Percentiles rank a stretch among this genome's conserved stretches.
These are phyloP conservation scores for Cnidoscolus chayamansa DNA, from an alignment of 441 rosid species.

Conservation along the genomic window DNA sequence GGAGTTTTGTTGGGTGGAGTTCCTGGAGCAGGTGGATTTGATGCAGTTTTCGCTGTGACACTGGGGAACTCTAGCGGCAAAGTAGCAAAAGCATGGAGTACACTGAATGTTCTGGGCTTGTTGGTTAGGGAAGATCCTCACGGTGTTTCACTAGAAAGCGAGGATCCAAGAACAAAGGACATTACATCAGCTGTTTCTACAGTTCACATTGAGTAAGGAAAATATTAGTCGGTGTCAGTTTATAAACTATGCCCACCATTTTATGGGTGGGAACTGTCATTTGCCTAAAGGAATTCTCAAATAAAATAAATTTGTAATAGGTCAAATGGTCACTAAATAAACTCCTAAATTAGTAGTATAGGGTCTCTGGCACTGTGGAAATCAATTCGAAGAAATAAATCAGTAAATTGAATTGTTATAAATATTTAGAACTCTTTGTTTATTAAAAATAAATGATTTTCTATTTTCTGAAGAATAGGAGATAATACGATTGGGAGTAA, in stretches of 20 bases:
- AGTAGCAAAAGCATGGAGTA: slow-evolving; percentile 67
- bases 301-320: too few species aligned
- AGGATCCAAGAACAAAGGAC: slow-evolving; percentile 64
- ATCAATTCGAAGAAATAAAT: too few species aligned
- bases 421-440: too few species aligned
- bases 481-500: too few species aligned
- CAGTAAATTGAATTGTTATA: too few species aligned
- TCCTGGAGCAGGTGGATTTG: slow-evolving; percentile 98
- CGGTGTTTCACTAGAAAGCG: slow-evolving; percentile 71
- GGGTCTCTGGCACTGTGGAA: too few species aligned
- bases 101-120: slow-evolving; percentile 66
- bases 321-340: too few species aligned
- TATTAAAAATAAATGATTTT: too few species aligned
- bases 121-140: slow-evolving; percentile 86
- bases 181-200: slow-evolving; percentile 59
- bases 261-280: slow-evolving; percentile 28
- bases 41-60: slow-evolving; percentile 77
- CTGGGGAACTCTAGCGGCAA: slow-evolving; percentile 62
- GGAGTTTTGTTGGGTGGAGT: slow-evolving; percentile 92
- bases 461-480: too few species aligned
- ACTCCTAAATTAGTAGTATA: too few species aligned
- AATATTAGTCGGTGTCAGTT: slow-evolving; percentile 19
- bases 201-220: slow-evolving; percentile 42
- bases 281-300: slow-evolving; percentile 3
- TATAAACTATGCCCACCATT: slow-evolving; percentile 19